A percentile compares a stretch with the other conserved stretches of the same genome.
Evolutionary conservation across 1,284 basidiomycete genomes (phyloP).

Genomic region (Malassezia vespertilionis): DNA sequence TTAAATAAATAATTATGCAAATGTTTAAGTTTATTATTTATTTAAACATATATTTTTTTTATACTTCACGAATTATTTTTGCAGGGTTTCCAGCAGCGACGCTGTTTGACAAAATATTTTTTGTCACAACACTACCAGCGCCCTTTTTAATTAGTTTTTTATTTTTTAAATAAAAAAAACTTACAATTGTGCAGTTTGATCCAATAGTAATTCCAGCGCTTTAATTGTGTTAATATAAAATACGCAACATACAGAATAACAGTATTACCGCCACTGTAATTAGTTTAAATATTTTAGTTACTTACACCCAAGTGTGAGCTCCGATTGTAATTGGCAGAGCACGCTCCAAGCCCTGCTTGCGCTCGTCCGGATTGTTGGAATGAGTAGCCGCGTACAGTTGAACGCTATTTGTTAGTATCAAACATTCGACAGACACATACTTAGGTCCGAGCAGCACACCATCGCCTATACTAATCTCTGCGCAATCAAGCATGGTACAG

Average conservation of each 20-base stretch:
- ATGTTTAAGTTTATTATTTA: background rate
- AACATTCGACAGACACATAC: background rate
- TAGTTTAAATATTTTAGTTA: background rate
- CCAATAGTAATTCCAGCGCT: constrained; percentile 20
- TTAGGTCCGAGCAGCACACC: constrained; percentile 25
- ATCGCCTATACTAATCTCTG: constrained; percentile 21
- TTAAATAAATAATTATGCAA: constrained; percentile 1
- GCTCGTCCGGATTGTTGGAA: constrained; percentile 18
- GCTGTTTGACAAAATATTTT: constrained; percentile 16
- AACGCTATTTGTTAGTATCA: constrained; percentile 9
- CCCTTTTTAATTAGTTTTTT: constrained; percentile 10
- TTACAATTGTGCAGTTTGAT: constrained; percentile 18
- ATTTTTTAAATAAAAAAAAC: too few species aligned
- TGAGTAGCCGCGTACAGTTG: constrained; percentile 27
- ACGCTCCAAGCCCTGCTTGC: constrained; percentile 18
- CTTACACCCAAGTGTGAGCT: constrained; percentile 21
- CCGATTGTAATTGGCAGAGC: constrained; percentile 29
- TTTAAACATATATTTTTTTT: constrained; percentile 7
- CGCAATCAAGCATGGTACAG: constrained; percentile 24
- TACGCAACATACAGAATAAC: constrained; percentile 12
- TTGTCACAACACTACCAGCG: constrained; percentile 19
- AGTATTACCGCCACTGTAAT: constrained; percentile 14
- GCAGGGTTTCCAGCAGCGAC: constrained; percentile 20
- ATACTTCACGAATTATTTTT: constrained; percentile 14
- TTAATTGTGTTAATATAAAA: constrained; percentile 1